Base-by-base conservation (phyloP, 2,329 filamentous ascomycete genomes). In the Teratosphaeriaceae sp. region DNA sequence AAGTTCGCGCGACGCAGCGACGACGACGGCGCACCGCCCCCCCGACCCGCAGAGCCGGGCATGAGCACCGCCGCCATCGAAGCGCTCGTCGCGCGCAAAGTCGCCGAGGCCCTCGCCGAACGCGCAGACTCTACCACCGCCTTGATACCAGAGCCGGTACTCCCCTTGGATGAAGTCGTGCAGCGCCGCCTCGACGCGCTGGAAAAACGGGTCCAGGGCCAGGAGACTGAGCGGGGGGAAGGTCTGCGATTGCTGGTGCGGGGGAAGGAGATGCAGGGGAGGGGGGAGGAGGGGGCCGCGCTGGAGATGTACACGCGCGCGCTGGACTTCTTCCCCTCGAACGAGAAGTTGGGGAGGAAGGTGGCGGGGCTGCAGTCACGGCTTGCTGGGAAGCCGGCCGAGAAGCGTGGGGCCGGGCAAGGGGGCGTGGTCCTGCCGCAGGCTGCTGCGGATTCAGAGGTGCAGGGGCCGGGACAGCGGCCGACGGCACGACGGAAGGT, bases 41-140 rank as follows among this genome's bases (percentile, higher is more conserved):
- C 39, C 9, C 36, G 37, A 12, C 13, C 22, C 15, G 33, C 37
- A 15, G 48, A 54, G 33, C 47, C 49, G 30, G 49, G 51, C 18
- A 53, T 75, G 70, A 63, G 73, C 52, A 77, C 66, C 15, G 83
- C 80, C 11, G 82, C 82, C 40, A 94, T 97, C 47, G 89, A 96
- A 62, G 86, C 88, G 29, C 81, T 96, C 68, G 88, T 97, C 1
- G 86, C 95, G 64, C 86, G 84, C 55, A 94, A 94, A 58, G 86
- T 97, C 1, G 83, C 84, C 46, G 88, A 95, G 66, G 88, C 92
- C 26, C 72, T 97, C 1, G 88, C 89, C 0, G 82, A 83, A n/a
- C 79, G 84, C 41, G 79, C 78, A 1, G 43, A 72, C 61, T 44
- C 49, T 6, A 47, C 47, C 15, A 37, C 54, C 8, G 38, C 48